Evolutionary conservation across 768 basidiomycete genomes (phyloP), one percentile per base, ranked within the genome.

Genomic region (Leccinum barrowsii): DNA sequence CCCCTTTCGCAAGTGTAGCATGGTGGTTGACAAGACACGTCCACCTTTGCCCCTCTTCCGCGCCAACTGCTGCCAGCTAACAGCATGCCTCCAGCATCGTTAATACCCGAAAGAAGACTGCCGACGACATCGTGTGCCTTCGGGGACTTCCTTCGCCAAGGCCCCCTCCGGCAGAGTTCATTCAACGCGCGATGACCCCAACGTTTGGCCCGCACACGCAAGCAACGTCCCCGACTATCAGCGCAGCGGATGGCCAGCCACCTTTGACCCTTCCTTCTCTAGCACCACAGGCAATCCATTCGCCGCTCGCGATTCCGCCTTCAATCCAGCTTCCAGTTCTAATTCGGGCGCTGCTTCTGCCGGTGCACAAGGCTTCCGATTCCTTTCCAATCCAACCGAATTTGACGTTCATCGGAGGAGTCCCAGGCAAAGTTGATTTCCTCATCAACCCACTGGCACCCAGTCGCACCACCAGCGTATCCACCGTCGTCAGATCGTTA

Each of bases 211-310:
- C 6, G 71, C 79, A 19, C 73, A 74, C 4, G 64, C 70, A n/a
- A 64, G 67, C 21, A 55, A 71, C 65, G 70, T 60, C 52, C 68
- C 59, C 2, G 74, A 79, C 53, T 82, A 81, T 64, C 77, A 78
- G 52, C 74, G 77, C 76, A 66, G 71, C 21, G 73, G 53, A 60
- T 73, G 63, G 67, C 48, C 60, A 17, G 34, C 46, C 3, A 62
- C 58, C 17, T 72, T 70, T 8, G 51, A 55, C 10, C 37, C 63
- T 10, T 55, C 64, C 1, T 52, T 66, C 42, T 34, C 64, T 48
- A 28, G 34, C 24, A 17, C 21, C 51, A 54, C 22, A 6, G 19
- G 52, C 13, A 49, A 32, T 17, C 2, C 60, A 2, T 19, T 55
- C 30, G 1, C 19, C 26, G 15, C 54, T 7, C 50, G 35, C 15